Evolutionary conservation across 495 filamentous ascomycete genomes (phyloP).

Genomic region (Cercophora samala): DNA sequence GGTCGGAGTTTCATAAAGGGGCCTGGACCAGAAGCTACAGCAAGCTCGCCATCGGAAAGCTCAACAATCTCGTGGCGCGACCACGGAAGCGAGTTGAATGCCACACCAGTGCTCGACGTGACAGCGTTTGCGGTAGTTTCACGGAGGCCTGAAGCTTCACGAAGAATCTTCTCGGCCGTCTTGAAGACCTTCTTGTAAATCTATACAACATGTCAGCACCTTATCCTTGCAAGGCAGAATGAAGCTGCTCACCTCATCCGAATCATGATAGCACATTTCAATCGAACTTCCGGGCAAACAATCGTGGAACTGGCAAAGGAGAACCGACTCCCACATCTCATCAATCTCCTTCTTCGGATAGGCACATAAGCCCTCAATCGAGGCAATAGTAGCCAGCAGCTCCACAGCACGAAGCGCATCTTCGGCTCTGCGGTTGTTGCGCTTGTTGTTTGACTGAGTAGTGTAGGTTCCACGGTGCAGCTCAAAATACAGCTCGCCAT

Average conservation of each 20-base stretch:
- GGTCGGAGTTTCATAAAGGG: slow-evolving; percentile 48
- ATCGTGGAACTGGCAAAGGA: slow-evolving; percentile 96
- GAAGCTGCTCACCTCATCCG: slow-evolving; percentile 57
- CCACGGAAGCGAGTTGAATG: slow-evolving; percentile 85
- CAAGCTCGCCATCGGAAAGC: slow-evolving; percentile 47
- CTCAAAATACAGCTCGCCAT: slow-evolving; percentile 97
- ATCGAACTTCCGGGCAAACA: slow-evolving; percentile 93
- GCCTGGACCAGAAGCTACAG: slow-evolving; percentile 49
- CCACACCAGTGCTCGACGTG: slow-evolving; percentile 43
- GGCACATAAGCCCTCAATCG: slow-evolving; percentile 65
- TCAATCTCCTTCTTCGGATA: slow-evolving; percentile 93
- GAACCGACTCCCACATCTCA: slow-evolving; percentile 82
- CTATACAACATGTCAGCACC: slow-evolving; percentile 30
- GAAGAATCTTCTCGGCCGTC: slow-evolving; percentile 66
- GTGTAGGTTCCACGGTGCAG: slow-evolving; percentile 96
- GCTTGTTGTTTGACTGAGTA: slow-evolving; percentile 95
- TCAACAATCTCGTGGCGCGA: slow-evolving; percentile 66
- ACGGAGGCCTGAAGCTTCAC: slow-evolving; percentile 63
- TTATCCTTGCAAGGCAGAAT: slow-evolving; percentile 16
- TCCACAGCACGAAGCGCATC: slow-evolving; percentile 83
- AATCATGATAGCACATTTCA: slow-evolving; percentile 96
- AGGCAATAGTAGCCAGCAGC: slow-evolving; percentile 81
- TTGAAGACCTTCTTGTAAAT: slow-evolving; percentile 81
- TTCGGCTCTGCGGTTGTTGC: slow-evolving; percentile 84
- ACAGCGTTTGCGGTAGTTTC: slow-evolving; percentile 50